phyloP scores from a whole-genome alignment of 805 yeast genomes.

The Saccharomycopsis oosterbeekiorum region DNA sequence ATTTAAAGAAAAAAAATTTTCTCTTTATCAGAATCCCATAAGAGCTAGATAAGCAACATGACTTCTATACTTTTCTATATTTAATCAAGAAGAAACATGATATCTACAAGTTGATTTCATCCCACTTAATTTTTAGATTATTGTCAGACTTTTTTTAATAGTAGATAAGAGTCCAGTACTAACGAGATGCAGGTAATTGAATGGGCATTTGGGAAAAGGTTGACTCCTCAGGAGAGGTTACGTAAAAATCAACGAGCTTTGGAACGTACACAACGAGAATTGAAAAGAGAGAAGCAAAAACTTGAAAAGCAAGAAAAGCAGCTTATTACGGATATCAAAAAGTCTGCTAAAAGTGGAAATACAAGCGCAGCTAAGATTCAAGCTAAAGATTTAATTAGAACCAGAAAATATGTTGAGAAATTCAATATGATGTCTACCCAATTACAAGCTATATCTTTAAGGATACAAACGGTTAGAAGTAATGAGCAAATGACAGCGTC shows the following conservation, averaged over 20 bases:
- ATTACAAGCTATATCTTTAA: slow-evolving; percentile 82
- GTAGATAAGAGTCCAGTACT: neutral
- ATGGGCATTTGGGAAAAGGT: slow-evolving; percentile 91
- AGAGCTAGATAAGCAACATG: neutral
- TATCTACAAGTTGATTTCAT: neutral
- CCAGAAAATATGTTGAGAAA: slow-evolving; percentile 70
- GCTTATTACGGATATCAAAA: slow-evolving; percentile 74
- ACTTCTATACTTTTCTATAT: neutral
- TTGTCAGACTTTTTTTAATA: neutral
- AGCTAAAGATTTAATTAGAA: slow-evolving; percentile 90
- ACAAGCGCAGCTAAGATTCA: slow-evolving; percentile 84
- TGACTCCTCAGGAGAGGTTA: slow-evolving; percentile 90
- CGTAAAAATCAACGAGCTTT: slow-evolving; percentile 92
- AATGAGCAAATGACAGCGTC: slow-evolving; percentile 93
- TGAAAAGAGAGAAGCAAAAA: slow-evolving; percentile 78
- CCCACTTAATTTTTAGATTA: neutral
- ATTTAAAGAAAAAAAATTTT: neutral
- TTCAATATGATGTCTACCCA: slow-evolving; percentile 92
- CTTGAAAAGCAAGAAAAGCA: slow-evolving; percentile 89
- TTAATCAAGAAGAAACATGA: neutral
- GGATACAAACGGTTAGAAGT: slow-evolving; percentile 85
- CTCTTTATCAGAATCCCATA: neutral
- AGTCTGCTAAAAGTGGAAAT: slow-evolving; percentile 85
- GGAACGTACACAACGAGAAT: slow-evolving; percentile 89
- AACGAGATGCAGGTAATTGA: slow-evolving; percentile 55